These are phyloP conservation scores for Syzygium malaccense DNA, from an alignment of 441 rosid species.

Conservation along the genomic window DNA sequence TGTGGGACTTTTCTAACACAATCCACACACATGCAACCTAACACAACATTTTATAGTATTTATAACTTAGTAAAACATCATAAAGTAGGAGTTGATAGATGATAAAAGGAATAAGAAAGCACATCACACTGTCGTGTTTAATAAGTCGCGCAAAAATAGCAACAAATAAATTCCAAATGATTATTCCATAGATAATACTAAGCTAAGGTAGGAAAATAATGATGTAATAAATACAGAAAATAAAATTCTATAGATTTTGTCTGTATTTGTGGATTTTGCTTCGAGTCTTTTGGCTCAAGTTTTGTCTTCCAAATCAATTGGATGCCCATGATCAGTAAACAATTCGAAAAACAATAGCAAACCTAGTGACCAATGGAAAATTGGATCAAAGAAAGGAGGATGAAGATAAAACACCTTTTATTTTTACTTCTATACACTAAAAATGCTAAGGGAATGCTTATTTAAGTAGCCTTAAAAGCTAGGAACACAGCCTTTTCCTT, in stretches of 20 bases:
- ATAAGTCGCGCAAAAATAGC: background rate
- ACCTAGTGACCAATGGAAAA: background rate
- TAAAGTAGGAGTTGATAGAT: background rate
- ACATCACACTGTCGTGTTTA: background rate
- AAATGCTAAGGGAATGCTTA: background rate
- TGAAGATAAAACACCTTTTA: background rate
- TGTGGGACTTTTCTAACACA: too few species aligned
- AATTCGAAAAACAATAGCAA: background rate
- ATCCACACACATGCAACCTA: background rate
- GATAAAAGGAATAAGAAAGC: background rate
- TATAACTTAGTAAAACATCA: background rate
- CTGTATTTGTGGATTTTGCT: background rate
- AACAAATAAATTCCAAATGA: too few species aligned
- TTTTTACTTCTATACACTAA: background rate
- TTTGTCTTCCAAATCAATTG: background rate
- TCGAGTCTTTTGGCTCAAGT: background rate
- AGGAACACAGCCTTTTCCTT: background rate
- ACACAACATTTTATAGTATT: background rate
- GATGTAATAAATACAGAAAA: background rate
- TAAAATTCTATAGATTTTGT: background rate
- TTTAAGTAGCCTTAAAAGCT: background rate
- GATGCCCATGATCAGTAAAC: background rate
- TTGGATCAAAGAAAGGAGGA: background rate
- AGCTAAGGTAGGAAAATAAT: background rate
- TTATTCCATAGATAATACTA: background rate